These are phyloP conservation scores for Gossypium herbaceum DNA, from an alignment of 345 rosid genomes.

Conservation along the genomic window DNA sequence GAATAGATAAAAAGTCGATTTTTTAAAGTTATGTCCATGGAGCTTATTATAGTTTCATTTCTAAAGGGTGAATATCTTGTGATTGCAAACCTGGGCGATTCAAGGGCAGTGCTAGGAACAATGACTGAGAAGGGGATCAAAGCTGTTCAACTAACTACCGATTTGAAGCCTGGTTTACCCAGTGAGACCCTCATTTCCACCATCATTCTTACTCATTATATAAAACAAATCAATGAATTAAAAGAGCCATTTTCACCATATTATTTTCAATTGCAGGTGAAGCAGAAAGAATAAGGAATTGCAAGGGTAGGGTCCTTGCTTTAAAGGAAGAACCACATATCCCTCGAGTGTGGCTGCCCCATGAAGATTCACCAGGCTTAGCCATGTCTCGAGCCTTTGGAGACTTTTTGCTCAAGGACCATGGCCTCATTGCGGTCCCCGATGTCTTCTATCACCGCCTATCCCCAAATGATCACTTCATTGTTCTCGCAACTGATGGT, in stretches of 20 bases:
- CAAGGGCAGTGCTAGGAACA: conserved; percentile 73
- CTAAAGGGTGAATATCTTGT: conserved; percentile 61
- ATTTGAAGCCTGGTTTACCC: conserved; percentile 71
- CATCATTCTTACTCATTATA: too few relatives aligned
- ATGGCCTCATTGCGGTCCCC: background rate
- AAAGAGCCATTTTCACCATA: too few relatives aligned
- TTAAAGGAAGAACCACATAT: conserved; percentile 73
- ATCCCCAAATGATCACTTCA: background rate
- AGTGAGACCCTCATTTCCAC: conserved; percentile 36
- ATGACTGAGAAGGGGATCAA: conserved; percentile 35
- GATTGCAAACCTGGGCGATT: conserved; percentile 88
- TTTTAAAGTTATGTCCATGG: too few relatives aligned
- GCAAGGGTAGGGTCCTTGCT: conserved; percentile 68
- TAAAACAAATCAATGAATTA: too few relatives aligned
- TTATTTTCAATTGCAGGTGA: conserved; percentile 45
- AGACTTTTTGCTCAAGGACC: conserved; percentile 21
- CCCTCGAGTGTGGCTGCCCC: conserved; percentile 83
- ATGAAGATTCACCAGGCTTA: conserved; percentile 70
- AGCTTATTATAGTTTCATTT: background rate
- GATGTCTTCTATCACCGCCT: background rate
- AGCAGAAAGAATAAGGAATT: conserved; percentile 65
- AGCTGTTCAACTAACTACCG: conserved; percentile 66
- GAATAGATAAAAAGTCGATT: too few relatives aligned
- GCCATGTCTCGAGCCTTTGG: conserved; percentile 97
- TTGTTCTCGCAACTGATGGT: background rate